A percentile compares a stretch with the other conserved stretches of the same genome.
Evolutionary conservation across 108 stramenopile genomes (phyloP).

Genomic region (Mediolabrus comicus): DNA sequence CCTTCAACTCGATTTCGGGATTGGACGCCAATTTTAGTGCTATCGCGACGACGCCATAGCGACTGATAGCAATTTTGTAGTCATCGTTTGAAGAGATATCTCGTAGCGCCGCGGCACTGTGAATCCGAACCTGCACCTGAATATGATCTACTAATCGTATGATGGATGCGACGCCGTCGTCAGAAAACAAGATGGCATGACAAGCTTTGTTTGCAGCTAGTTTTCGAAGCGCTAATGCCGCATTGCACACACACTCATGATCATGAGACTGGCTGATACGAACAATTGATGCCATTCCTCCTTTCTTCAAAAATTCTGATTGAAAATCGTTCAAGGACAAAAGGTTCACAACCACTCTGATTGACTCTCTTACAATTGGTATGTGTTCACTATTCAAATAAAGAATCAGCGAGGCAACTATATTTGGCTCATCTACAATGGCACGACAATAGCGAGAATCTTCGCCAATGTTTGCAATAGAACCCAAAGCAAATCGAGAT

Average conservation of each 20-base stretch:
- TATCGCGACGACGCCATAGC: constrained; percentile 53
- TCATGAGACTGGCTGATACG: constrained; percentile 54
- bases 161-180: constrained; percentile 60
- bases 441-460: constrained; percentile 49
- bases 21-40: constrained; percentile 53
- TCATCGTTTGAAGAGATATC: constrained; percentile 72
- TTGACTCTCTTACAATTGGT: constrained; percentile 65
- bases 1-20: constrained; percentile 49
- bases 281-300: constrained; percentile 57
- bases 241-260: constrained; percentile 69
- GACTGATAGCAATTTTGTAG: constrained; percentile 63
- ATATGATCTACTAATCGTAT: constrained; percentile 40
- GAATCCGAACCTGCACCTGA: constrained; percentile 47
- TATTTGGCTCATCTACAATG: constrained; percentile 39
- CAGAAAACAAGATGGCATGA: constrained; percentile 61
- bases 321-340: constrained; percentile 42
- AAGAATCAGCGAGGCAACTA: constrained; percentile 54
- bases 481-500: constrained; percentile 67
- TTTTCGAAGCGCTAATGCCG: constrained; percentile 69
- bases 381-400: constrained; percentile 56
- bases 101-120: constrained; percentile 73
- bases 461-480: constrained; percentile 75
- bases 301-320: constrained; percentile 49
- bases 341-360: constrained; percentile 60
- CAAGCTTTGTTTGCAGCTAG: constrained; percentile 50